Conservation (phyloP, 192 early-diverging fungal genomes). For the Coemansia sp. region DNA sequence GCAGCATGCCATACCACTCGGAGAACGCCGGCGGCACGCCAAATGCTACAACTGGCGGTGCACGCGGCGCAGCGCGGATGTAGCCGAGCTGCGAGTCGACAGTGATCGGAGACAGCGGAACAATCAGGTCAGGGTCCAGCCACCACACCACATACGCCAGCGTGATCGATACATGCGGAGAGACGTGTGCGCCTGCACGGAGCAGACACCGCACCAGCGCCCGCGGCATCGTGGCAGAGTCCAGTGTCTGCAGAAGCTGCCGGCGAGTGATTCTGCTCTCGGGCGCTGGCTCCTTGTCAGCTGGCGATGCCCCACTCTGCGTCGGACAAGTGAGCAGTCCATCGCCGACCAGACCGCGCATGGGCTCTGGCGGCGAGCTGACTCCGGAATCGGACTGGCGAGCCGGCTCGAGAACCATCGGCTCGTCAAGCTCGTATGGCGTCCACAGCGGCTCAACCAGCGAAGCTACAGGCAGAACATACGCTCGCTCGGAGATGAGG, state of each 20-base stretch:
- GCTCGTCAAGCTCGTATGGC: constrained; percentile 16
- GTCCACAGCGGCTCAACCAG: constrained; percentile 47
- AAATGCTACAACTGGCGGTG: constrained; percentile 5
- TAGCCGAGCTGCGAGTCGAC: constrained; percentile 42
- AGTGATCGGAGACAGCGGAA: constrained; percentile 27
- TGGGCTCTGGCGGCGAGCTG: not conserved
- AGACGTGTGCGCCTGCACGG: constrained; percentile 8
- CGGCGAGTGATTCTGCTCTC: constrained; percentile 31
- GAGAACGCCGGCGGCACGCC: constrained; percentile 13
- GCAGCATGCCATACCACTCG: constrained; percentile 52
- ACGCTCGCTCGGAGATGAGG: constrained; percentile 50
- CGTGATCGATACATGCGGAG: constrained; percentile 18
- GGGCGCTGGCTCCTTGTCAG: not conserved
- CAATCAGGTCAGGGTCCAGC: constrained; percentile 41
- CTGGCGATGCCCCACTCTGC: not conserved
- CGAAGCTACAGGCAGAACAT: constrained; percentile 39
- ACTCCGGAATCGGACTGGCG: not conserved
- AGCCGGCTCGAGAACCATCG: not conserved
- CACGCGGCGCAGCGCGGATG: not conserved
- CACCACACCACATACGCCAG: constrained; percentile 35
- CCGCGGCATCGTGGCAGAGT: constrained; percentile 24
- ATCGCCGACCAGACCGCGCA: not conserved
- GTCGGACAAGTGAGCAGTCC: not conserved
- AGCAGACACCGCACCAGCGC: constrained; percentile 25
- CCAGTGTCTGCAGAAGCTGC: constrained; percentile 23